phyloP scores from a whole-genome alignment of 2,329 filamentous ascomycete species.

The Pseudopithomyces chartarum region DNA sequence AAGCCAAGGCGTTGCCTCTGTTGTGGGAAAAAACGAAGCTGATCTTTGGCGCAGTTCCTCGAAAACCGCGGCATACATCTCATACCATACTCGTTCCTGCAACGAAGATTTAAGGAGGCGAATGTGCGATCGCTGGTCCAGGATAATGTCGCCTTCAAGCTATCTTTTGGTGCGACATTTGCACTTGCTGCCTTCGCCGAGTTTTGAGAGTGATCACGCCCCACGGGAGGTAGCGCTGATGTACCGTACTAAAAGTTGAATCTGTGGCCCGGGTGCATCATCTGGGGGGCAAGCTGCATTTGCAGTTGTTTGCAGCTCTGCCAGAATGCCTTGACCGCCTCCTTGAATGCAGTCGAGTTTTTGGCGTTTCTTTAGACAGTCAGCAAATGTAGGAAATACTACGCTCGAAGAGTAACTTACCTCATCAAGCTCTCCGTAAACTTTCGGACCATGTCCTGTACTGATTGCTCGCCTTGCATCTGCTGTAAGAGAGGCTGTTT shows the following conservation, averaged over 20 bases:
- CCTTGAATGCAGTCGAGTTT: slow-evolving; percentile 38
- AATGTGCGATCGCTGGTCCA: slow-evolving; percentile 59
- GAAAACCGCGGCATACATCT: slow-evolving; percentile 59
- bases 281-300: slow-evolving; percentile 41
- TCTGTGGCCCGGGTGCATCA: slow-evolving; percentile 32
- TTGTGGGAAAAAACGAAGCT: slow-evolving; percentile 18
- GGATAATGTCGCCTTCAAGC: slow-evolving; percentile 66
- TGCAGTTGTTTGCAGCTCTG: slow-evolving; percentile 43
- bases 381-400: not conserved
- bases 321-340: slow-evolving; percentile 43
- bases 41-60: slow-evolving; percentile 47
- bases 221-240: not conserved
- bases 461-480: slow-evolving; percentile 32
- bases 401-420: slow-evolving; percentile 17
- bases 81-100: slow-evolving; percentile 54
- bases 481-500: slow-evolving; percentile 36
- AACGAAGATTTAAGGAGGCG: slow-evolving; percentile 56
- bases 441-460: slow-evolving; percentile 38
- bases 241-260: slow-evolving; percentile 24
- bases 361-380: slow-evolving; percentile 41
- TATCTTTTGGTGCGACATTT: slow-evolving; percentile 75
- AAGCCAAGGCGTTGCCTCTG: too few relatives aligned
- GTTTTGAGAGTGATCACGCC: slow-evolving; percentile 45
- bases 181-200: slow-evolving; percentile 69
- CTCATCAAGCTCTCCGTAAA: slow-evolving; percentile 41